A percentile compares a stretch with the other conserved stretches of the same genome.
Conservation (phyloP, 1,139 yeast species). For the Hanseniaspora sp. region DNA sequence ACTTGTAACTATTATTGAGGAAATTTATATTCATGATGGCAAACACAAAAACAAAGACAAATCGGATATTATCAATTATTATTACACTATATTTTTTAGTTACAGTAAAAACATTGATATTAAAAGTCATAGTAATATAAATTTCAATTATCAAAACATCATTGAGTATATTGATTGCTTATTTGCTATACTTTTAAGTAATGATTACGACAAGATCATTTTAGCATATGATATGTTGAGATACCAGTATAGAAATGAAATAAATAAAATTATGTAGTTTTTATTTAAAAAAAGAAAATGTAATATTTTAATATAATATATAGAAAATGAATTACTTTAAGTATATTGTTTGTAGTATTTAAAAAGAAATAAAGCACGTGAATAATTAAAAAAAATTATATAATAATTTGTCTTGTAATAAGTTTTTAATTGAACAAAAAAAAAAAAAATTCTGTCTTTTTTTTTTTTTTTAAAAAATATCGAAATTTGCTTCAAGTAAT, state of each 20-base stretch:
- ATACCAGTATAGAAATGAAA: constrained; percentile 4
- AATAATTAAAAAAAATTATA: too few species aligned
- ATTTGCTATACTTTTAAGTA: constrained; percentile 4
- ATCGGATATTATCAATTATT: constrained; percentile 7
- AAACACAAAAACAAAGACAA: background rate
- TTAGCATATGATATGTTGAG: constrained; percentile 7
- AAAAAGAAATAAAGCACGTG: too few species aligned
- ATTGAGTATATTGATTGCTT: constrained; percentile 8
- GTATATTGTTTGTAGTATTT: too few species aligned
- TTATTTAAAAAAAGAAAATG: background rate
- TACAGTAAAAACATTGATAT: constrained; percentile 14
- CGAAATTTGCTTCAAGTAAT: too few species aligned
- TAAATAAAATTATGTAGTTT: background rate
- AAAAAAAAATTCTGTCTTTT: too few species aligned
- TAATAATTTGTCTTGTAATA: too few species aligned
- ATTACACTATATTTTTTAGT: constrained; percentile 12
- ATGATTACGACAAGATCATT: background rate
- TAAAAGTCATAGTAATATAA: background rate
- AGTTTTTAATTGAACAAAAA: too few species aligned
- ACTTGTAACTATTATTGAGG: constrained; percentile 15
- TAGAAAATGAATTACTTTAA: too few species aligned
- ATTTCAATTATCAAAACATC: constrained; percentile 5
- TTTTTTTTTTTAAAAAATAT: too few species aligned
- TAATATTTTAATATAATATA: too few species aligned
- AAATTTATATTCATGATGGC: background rate